Conservation (phyloP, 768 basidiomycete genomes). For the Xerocomellus chrysenteron region DNA sequence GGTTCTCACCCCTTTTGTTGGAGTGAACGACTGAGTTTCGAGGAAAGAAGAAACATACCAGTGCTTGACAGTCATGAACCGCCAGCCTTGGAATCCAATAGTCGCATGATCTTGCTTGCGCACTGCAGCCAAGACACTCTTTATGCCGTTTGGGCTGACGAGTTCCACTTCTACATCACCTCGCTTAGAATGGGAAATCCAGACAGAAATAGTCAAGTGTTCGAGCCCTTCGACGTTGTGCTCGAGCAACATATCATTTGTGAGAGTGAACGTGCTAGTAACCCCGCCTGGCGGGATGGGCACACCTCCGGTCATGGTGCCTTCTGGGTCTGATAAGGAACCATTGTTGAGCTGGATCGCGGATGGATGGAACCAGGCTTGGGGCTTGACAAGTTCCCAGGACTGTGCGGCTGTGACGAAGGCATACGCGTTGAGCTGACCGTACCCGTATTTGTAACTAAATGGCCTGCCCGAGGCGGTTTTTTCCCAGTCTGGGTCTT, state of each 20-base stretch:
- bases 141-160: constrained; percentile 80
- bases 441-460: constrained; percentile 96
- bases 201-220: constrained; percentile 89
- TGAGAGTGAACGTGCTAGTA: constrained; percentile 61
- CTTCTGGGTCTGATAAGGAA: constrained; percentile 45
- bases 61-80: constrained; percentile 98
- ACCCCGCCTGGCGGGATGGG: constrained; percentile 67
- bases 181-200: constrained; percentile 83
- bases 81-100: constrained; percentile 89
- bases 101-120: constrained; percentile 62
- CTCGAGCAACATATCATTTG: constrained; percentile 59
- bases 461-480: constrained; percentile 54
- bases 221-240: constrained; percentile 88
- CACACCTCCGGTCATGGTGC: constrained; percentile 59
- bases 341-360: constrained; percentile 66
- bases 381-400: constrained; percentile 91
- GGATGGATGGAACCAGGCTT: constrained; percentile 83
- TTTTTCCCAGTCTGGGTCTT: constrained; percentile 92
- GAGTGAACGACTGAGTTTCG: constrained; percentile 14
- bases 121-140: constrained; percentile 75
- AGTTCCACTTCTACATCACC: constrained; percentile 95
- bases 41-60: constrained; percentile 53
- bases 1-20: constrained; percentile 80
- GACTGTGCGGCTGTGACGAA: constrained; percentile 78
- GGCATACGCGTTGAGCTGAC: constrained; percentile 77